Conservation (phyloP, 73 alveolate genomes). For the Stentor roeselii region DNA sequence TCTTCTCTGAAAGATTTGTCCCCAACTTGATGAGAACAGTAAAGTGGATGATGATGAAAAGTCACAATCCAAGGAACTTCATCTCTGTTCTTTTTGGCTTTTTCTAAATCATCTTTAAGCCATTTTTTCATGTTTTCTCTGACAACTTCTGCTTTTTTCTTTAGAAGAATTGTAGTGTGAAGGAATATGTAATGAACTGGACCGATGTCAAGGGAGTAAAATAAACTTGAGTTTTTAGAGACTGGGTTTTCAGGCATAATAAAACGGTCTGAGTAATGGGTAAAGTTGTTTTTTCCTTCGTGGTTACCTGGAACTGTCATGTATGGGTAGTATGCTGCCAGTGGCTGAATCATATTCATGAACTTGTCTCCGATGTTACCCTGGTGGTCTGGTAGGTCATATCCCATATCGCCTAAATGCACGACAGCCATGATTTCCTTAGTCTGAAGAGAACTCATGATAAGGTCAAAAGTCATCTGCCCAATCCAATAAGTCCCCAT, state of each 20-base stretch:
- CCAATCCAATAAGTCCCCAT: background rate
- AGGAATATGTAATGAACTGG: background rate
- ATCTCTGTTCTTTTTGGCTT: background rate
- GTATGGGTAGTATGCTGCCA: background rate
- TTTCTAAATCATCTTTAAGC: background rate
- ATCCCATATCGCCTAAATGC: background rate
- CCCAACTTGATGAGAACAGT: background rate
- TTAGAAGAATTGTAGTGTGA: background rate
- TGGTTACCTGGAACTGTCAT: background rate
- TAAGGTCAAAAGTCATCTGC: background rate
- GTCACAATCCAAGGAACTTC: background rate
- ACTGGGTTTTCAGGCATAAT: background rate
- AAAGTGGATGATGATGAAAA: background rate
- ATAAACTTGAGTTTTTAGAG: background rate
- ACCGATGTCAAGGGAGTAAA: background rate
- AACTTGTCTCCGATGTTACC: background rate
- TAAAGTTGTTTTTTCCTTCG: background rate
- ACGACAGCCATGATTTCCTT: background rate
- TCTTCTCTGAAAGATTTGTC: too few species aligned
- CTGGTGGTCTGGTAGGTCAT: background rate
- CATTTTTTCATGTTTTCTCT: background rate
- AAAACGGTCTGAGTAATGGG: background rate
- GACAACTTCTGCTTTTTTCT: background rate
- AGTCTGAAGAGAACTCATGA: background rate
- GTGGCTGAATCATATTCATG: background rate